phyloP scores from a whole-genome alignment of 805 yeast genomes.

The Myxozyma mucilagina region DNA sequence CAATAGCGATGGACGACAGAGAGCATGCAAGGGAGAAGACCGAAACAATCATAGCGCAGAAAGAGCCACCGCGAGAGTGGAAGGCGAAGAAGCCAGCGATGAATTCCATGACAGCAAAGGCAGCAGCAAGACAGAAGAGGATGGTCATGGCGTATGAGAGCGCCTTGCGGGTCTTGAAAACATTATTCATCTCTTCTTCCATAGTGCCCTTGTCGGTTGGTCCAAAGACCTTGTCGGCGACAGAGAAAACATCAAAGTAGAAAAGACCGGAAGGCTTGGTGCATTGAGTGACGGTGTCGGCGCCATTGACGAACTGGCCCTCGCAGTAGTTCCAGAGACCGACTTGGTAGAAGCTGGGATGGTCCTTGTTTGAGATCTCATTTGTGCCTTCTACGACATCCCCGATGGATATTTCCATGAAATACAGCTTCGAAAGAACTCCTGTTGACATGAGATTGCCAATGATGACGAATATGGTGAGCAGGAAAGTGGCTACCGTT shows the following conservation, averaged over 20 bases:
- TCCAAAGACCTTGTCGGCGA: slow-evolving; percentile 35
- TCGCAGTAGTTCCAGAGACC: slow-evolving; percentile 69
- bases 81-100: slow-evolving; percentile 49
- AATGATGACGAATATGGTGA: slow-evolving; percentile 53
- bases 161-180: slow-evolving; percentile 49
- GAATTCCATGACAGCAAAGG: slow-evolving; percentile 41
- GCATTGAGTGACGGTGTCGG: slow-evolving; percentile 50
- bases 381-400: slow-evolving; percentile 35
- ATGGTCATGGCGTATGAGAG: slow-evolving; percentile 62
- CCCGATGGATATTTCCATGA: slow-evolving; percentile 50
- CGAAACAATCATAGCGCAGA: slow-evolving; percentile 49
- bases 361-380: slow-evolving; percentile 38
- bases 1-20: slow-evolving; percentile 51
- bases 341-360: slow-evolving; percentile 52
- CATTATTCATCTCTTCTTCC: slow-evolving; percentile 53
- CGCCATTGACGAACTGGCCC: slow-evolving; percentile 42
- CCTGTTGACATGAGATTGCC: slow-evolving; percentile 50
- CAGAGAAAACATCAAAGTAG: slow-evolving; percentile 54
- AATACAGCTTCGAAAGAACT: slow-evolving; percentile 50
- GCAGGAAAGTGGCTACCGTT: slow-evolving; percentile 48
- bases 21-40: slow-evolving; percentile 43
- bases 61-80: slow-evolving; percentile 50
- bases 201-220: slow-evolving; percentile 34
- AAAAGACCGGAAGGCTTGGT: slow-evolving; percentile 56
- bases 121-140: slow-evolving; percentile 53